Base-by-base conservation (phyloP, 257 asterid species). In the Gardenia jasminoides region DNA sequence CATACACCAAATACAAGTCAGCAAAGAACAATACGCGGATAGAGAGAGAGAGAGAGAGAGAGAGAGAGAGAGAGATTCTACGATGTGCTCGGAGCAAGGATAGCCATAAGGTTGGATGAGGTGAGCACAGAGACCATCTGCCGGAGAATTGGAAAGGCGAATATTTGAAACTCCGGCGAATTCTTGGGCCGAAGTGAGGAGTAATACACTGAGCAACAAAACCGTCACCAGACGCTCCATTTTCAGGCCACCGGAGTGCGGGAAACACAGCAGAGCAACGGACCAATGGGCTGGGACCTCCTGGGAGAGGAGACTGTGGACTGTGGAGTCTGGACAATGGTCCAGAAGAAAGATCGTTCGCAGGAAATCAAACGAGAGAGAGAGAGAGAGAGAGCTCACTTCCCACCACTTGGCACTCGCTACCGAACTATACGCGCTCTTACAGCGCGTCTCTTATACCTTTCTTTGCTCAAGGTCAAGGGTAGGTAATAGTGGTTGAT, bases 21-120 rank as follows among this genome's bases (percentile, higher is more conserved):
- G 64, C 65, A 10, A 11, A 58, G 24, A 7, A 58, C 24, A 1
- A 58, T 58, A 58, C 65, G 65, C 22, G 22, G 65, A 58, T 58
- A 58, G 65, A 54, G 19, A 7, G 3, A 54, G 19, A 52, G 1
- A 52, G 1, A 52, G 13, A 52, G 22, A 56, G 26, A 56, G 46
- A 67, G 46, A 80, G 33, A 24, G 7, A 76, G 81, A 64, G 70
- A 75, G 81, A 77, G 81, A 77, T 30, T 43, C 83, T 90, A 95
- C 99, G 12, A 74, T 81, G 90, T 95, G 94, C 71, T 95, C 98
- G 22, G 87, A 72, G 94, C 99, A 95, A 75, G 94, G 96, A 86
- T 85, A 92, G 74, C 99, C 99, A 61, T 83, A 59, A 73, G 96
- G 94, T 72, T 87, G 86, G 71, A 95, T 86, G 86, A 95, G 87